These are phyloP conservation scores for Huntiella moniliformis DNA, from an alignment of 2,329 filamentous ascomycete species.

Conservation along the genomic window DNA sequence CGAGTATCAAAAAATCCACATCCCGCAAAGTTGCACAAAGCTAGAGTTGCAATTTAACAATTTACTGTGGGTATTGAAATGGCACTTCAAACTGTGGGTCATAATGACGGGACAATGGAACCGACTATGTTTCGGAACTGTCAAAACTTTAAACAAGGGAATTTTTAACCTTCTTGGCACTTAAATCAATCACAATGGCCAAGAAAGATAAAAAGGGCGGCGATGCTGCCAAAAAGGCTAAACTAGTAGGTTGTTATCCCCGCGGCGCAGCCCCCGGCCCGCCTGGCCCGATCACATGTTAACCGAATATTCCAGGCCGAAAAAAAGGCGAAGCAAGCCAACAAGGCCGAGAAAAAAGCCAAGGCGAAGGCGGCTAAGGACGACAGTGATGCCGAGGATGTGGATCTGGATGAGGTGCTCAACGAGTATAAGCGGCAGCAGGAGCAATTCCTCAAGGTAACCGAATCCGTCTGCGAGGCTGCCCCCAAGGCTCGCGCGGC, in stretches of 20 bases:
- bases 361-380: conserved; percentile 55
- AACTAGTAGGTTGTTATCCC: conserved; percentile 21
- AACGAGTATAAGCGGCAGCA: conserved; percentile 86
- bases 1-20: no score
- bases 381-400: conserved; percentile 78
- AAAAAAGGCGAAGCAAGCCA: conserved; percentile 63
- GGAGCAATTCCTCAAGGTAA: conserved; percentile 85
- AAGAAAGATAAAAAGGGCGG: conserved; percentile 31
- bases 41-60: no score
- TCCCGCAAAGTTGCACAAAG: no score
- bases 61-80: no score
- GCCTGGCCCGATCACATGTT: not conserved
- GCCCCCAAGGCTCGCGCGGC: conserved; percentile 67
- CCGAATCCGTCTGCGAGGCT: conserved; percentile 50
- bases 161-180: no score
- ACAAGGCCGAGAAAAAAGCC: conserved; percentile 74
- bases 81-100: no score
- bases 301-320: conserved; percentile 25
- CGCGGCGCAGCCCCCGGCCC: conserved; percentile 6
- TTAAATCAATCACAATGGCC: conserved; percentile 20
- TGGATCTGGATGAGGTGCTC: conserved; percentile 82
- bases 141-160: no score
- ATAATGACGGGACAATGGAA: no score
- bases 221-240: conserved; percentile 31
- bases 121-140: no score